phyloP scores from a whole-genome alignment of 257 asterid genomes.

The Solanum pimpinellifolium region DNA sequence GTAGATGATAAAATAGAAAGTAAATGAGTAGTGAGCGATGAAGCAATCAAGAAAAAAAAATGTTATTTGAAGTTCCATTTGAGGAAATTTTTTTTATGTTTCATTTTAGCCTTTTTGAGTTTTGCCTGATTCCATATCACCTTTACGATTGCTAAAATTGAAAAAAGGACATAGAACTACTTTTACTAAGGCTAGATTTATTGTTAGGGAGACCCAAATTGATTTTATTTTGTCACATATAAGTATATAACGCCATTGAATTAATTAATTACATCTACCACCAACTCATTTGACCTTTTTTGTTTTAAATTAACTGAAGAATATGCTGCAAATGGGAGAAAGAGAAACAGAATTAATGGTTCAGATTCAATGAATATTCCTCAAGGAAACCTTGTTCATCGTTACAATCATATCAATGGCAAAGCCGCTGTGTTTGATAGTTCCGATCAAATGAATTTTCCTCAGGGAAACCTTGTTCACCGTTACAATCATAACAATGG shows the following conservation, averaged over 20 bases:
- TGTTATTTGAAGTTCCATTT: neutral
- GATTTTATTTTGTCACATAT: neutral
- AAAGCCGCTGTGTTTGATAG: too few species aligned
- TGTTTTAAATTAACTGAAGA: neutral
- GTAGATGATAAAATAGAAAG: neutral
- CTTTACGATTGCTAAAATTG: neutral
- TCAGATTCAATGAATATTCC: too few species aligned
- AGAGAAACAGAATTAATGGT: neutral
- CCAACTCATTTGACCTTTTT: too few species aligned
- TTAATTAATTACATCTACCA: too few species aligned
- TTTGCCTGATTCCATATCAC: neutral
- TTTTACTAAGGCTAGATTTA: neutral
- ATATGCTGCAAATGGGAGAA: slow-evolving; percentile 1
- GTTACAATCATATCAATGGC: too few species aligned
- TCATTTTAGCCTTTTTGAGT: neutral
- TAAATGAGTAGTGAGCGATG: neutral
- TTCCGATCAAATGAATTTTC: too few species aligned
- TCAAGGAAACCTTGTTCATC: too few species aligned
- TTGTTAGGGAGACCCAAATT: neutral
- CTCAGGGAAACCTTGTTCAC: too few species aligned
- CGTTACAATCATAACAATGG: too few species aligned
- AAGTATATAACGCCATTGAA: too few species aligned
- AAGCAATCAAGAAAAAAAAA: neutral
- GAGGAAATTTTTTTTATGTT: neutral
- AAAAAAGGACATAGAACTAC: neutral